Conservation (phyloP, 2,329 filamentous ascomycete species). For the Ceratocystiopsis minuta region DNA sequence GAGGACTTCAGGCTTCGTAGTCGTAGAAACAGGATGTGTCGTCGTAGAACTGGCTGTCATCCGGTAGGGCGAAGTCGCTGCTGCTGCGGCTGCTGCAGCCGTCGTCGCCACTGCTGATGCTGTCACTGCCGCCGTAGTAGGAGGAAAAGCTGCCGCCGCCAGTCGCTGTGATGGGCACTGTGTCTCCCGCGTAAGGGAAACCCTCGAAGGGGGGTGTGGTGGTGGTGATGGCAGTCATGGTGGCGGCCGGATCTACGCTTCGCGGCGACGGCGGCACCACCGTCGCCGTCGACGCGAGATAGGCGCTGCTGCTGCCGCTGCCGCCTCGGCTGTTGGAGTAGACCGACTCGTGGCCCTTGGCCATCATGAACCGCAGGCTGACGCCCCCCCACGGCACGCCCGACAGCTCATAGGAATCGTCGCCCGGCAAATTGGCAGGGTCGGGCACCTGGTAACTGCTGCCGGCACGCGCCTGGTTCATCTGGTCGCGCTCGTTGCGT, state of each 20-base stretch:
- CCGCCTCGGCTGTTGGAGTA: constrained; percentile 22
- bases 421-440: constrained; percentile 33
- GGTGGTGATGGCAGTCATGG: no score
- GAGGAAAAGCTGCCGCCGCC: no score
- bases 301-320: background rate
- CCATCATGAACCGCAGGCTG: constrained; percentile 37
- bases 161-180: no score
- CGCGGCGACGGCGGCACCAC: no score
- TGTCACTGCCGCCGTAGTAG: constrained; percentile 2
- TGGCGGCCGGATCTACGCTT: no score
- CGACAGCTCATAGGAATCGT: constrained; percentile 27
- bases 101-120: background rate
- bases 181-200: no score
- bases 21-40: constrained; percentile 7
- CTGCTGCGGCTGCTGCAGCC: constrained; percentile 6
- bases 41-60: constrained; percentile 4
- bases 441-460: constrained; percentile 45
- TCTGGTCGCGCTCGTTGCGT: constrained; percentile 40
- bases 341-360: constrained; percentile 30
- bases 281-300: no score
- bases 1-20: constrained; percentile 4
- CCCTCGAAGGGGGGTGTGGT: no score
- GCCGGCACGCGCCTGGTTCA: constrained; percentile 45
- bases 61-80: constrained; percentile 3
- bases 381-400: constrained; percentile 58